A percentile compares a stretch with the other conserved stretches of the same genome.
Conservation (phyloP, 495 filamentous ascomycete genomes). For the Tuber melanosporum region DNA sequence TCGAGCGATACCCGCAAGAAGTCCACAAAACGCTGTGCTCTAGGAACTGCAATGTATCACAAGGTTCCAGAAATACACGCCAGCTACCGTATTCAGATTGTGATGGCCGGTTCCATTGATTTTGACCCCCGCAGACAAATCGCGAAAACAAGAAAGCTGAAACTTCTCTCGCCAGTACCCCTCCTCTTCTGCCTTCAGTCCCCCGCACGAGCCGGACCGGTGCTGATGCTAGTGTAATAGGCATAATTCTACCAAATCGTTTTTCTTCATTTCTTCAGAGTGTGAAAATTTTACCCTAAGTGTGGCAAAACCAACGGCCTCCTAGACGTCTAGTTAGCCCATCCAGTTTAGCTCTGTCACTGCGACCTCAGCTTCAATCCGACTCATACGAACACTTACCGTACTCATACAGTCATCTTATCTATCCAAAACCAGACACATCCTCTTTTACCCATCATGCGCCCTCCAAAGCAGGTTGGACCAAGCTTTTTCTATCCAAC, state of each 20-base stretch:
- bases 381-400: too few species aligned
- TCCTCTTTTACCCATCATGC: not conserved
- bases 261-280: too few species aligned
- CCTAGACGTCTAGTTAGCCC: too few species aligned
- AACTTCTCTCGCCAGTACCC: not conserved
- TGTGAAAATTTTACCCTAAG: too few species aligned
- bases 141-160: not conserved
- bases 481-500: not conserved
- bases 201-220: too few species aligned
- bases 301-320: too few species aligned
- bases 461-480: not conserved
- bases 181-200: not conserved
- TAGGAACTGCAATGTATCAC: not conserved
- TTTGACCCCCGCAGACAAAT: not conserved
- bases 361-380: too few species aligned
- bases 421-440: not conserved
- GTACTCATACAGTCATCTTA: not conserved
- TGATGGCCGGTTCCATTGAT: not conserved
- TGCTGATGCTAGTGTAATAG: too few species aligned
- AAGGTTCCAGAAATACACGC: not conserved
- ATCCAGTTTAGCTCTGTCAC: too few species aligned
- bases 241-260: too few species aligned
- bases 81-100: not conserved
- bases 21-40: not conserved
- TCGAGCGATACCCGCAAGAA: not conserved